These are phyloP conservation scores for Echites panduratus DNA, from an alignment of 257 asterid genomes.

Conservation along the genomic window DNA sequence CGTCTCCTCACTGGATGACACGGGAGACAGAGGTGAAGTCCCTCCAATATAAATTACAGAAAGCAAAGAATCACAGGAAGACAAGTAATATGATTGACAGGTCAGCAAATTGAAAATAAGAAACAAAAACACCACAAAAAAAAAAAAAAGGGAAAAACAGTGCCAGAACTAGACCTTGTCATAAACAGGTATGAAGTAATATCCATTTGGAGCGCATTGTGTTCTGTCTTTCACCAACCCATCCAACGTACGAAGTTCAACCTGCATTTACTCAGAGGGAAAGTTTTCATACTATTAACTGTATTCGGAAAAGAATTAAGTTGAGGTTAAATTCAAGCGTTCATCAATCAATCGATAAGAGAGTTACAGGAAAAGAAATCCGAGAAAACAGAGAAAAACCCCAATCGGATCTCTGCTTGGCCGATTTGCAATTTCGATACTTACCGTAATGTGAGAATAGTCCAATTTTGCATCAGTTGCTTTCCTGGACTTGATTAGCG, in stretches of 20 bases:
- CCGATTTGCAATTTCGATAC: neutral
- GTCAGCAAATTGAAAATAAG: neutral
- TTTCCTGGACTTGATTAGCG: slow-evolving; percentile 79
- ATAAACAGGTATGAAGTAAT: slow-evolving; percentile 94
- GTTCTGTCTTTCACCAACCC: slow-evolving; percentile 93
- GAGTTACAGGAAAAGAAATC: neutral
- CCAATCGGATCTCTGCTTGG: neutral
- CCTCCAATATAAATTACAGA: neutral
- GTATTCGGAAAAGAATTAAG: neutral
- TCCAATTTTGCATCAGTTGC: slow-evolving; percentile 66
- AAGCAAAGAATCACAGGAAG: neutral
- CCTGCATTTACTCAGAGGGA: slow-evolving; percentile 34
- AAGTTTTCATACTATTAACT: neutral
- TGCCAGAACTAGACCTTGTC: slow-evolving; percentile 57
- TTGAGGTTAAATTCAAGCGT: neutral
- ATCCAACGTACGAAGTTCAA: slow-evolving; percentile 83
- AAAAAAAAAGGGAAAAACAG: neutral
- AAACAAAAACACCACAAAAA: neutral
- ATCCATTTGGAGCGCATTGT: slow-evolving; percentile 98
- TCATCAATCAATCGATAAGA: neutral
- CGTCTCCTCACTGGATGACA: neutral
- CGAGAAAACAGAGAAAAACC: neutral
- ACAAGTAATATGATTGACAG: neutral
- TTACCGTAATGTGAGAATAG: slow-evolving; percentile 81
- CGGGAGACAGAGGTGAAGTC: neutral